Base-by-base conservation (phyloP, 2,329 filamentous ascomycete species). In the Venturia asperata region DNA sequence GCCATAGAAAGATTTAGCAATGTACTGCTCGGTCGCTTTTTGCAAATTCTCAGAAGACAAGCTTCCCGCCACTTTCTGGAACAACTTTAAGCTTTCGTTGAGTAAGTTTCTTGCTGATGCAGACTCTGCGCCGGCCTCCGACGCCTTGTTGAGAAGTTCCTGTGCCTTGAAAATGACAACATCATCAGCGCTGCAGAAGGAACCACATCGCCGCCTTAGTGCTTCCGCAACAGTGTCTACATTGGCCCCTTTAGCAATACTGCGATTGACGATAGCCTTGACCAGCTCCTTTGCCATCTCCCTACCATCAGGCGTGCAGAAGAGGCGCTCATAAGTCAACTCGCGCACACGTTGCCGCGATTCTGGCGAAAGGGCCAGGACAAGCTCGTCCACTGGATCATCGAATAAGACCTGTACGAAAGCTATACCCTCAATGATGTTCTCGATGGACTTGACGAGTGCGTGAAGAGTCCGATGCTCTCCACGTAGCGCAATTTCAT, bases 141-240 rank as follows among this genome's bases (percentile, higher is more conserved):
- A 87, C 0, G 93, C 93, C 70, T 91, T 85, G 80, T 96, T 95
- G 64, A 97, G 80, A 71, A 93, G 90, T 76, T 99, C 94, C 74
- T 97, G 93, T 0, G 94, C 94, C 77, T 96, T 97, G 86, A 99
- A 99, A 70, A 97, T 93, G 68, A 97, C 87, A 1, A 97, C 94
- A 78, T 99, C 94, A 69, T 99, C 93, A 0, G 93, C 87, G 72
- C 92, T 97, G 76, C 94, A 99, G 82, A 99, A 99, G 77, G 90
- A 97, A 68, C 94, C 95, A 70, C 94, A 99, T 70, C 92, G 86
- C 70, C 94, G 84, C 60, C 94, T 85, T 62, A 99, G 79, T n/a
- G 92, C 91, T 76, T 99, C 94, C 0, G 94, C 93, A 30, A 99
- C 92, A 0, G 92, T 97, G 77, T 99, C 95, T 24, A 99, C 93